Evolutionary conservation across 2,329 filamentous ascomycete species (phyloP).

Genomic region (Ophiostoma quercus): DNA sequence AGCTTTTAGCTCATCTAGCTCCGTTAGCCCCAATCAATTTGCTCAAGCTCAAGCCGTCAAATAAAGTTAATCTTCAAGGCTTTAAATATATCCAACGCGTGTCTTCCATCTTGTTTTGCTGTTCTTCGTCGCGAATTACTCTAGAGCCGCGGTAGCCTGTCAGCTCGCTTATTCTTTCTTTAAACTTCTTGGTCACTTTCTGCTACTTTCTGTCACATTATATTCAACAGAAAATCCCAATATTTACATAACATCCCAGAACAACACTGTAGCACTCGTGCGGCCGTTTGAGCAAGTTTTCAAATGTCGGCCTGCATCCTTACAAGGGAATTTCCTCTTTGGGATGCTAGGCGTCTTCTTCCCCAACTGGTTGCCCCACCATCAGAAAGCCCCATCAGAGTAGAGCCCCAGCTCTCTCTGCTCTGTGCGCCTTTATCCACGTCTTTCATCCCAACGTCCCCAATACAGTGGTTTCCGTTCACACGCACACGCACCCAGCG

Average conservation of each 20-base stretch:
- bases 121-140: not conserved
- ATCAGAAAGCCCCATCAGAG: too few relatives aligned
- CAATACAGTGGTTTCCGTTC: too few relatives aligned
- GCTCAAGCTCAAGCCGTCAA: not conserved
- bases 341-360: not conserved
- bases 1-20: too few relatives aligned
- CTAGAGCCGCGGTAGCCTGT: not conserved
- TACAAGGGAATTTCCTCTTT: slow-evolving; percentile 1
- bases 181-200: not conserved
- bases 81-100: not conserved
- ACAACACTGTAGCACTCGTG: slow-evolving; percentile 17
- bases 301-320: not conserved
- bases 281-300: slow-evolving; percentile 30
- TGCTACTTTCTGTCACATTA: not conserved
- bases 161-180: not conserved
- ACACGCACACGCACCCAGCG: too few relatives aligned
- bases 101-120: not conserved
- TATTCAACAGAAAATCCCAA: not conserved
- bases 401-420: too few relatives aligned
- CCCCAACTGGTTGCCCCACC: not conserved
- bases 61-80: too few relatives aligned
- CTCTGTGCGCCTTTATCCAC: too few relatives aligned
- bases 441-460: too few relatives aligned
- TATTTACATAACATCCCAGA: not conserved
- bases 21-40: not conserved